These are phyloP conservation scores for Coemansia sp. DNA, from an alignment of 192 early-diverging fungal genomes.

Conservation along the genomic window DNA sequence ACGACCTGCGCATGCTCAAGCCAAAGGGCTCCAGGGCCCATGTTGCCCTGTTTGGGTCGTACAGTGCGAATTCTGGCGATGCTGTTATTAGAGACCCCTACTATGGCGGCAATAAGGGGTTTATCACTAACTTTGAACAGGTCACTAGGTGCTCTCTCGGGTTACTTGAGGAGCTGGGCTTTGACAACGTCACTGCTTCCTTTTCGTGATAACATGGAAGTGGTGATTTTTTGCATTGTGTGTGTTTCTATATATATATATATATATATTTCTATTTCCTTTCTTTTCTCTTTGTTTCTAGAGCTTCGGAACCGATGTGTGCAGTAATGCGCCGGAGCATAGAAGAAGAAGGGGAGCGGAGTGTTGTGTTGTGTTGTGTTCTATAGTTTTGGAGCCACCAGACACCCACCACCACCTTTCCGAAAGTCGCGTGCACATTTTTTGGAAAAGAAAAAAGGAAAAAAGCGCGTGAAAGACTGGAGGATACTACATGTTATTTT, in stretches of 20 bases:
- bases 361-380: too few species aligned
- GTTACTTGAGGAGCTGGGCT: conserved; percentile 33
- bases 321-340: not conserved
- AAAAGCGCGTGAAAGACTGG: not conserved
- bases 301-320: not conserved
- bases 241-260: not conserved
- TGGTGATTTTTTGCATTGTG: not conserved
- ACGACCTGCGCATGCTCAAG: conserved; percentile 56
- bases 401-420: too few species aligned
- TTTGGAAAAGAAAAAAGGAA: not conserved
- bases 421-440: not conserved
- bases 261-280: not conserved
- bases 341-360: not conserved
- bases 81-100: conserved; percentile 52
- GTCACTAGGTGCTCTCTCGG: conserved; percentile 48
- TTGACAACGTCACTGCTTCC: conserved; percentile 4
- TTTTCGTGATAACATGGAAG: not conserved
- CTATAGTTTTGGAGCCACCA: too few species aligned
- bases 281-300: not conserved
- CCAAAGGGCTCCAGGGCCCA: conserved; percentile 42
- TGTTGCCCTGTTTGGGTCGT: conserved; percentile 48
- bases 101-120: conserved; percentile 51
- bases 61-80: conserved; percentile 15
- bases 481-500: too few species aligned
- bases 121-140: conserved; percentile 47